Base-by-base conservation (phyloP, 1,284 basidiomycete genomes). In the Pterula multifida region DNA sequence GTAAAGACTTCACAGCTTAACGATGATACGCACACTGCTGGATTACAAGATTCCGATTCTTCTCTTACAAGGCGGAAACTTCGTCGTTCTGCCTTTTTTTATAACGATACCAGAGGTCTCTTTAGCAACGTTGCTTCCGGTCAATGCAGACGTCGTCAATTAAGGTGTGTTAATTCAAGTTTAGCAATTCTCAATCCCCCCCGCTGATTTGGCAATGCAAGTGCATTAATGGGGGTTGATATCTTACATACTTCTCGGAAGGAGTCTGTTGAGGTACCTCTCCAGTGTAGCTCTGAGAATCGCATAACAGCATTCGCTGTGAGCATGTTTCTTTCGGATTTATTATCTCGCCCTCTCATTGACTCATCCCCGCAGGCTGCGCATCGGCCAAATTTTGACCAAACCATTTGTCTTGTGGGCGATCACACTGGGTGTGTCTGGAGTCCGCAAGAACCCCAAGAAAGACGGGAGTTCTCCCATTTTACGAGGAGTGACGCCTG, bases 241-340 rank as follows among this genome's bases (percentile, higher is more conserved):
- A n/a, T 42, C 4, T 4, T 19, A 4, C 39, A 42, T 4, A 42
- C 39, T n/a, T 17, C n/a, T 42, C n/a, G n/a, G 9, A 42, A 42
- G 39, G n/a, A 6, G 39, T 9, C 39, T 11, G 39, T 42, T 4
- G 21, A 42, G 17, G 39, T 42, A 4, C 39, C 39, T 6, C 39
- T 42, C 39, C 39, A 42, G 4, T 17, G 39, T 19, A 19, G 56
- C 2, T 67, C 64, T 26, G 56, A 65, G 56, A 65, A 26, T 36
- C 50, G 64, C 54, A 44, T 39, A 28, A 46, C 39, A 25, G 49
- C 42, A 17, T 50, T 42, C 22, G 45, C 23, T 4, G 26, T 25
- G 45, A 28, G 22, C 45, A 28, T 47, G n/a, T 19, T 6, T 2
- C 47, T 39, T 17, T 44, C 1, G 3, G 32, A 49, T 4, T 3